Evolutionary conservation across 768 basidiomycete genomes (phyloP).

Genomic region (Cystofilobasidium ferigula): DNA sequence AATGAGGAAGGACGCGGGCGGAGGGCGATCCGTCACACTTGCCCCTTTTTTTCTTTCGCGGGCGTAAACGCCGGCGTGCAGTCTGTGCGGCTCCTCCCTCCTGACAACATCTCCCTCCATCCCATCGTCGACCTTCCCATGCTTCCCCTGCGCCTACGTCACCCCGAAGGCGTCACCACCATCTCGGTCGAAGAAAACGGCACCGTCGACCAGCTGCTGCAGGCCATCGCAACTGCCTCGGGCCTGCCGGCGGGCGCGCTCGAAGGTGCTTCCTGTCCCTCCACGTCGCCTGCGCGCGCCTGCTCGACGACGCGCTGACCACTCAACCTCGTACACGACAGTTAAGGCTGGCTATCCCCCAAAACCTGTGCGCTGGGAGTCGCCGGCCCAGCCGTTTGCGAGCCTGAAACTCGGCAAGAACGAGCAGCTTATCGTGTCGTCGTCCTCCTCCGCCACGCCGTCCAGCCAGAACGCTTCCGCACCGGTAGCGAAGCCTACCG

Average conservation of each 20-base stretch:
- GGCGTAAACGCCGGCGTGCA: too few relatives aligned
- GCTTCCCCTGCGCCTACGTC: slow-evolving; percentile 54
- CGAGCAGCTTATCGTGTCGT: slow-evolving; percentile 74
- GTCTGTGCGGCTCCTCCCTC: too few relatives aligned
- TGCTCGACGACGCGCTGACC: neutral
- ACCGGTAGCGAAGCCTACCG: neutral
- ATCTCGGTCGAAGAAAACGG: slow-evolving; percentile 55
- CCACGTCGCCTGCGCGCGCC: neutral
- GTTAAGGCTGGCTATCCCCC: slow-evolving; percentile 67
- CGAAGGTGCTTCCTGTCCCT: slow-evolving; percentile 49
- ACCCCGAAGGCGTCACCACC: slow-evolving; percentile 72
- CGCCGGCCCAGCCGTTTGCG: slow-evolving; percentile 58
- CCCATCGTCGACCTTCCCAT: too few relatives aligned
- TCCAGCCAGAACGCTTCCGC: neutral
- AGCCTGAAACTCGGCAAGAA: slow-evolving; percentile 65
- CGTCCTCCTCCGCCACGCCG: slow-evolving; percentile 21
- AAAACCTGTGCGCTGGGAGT: slow-evolving; percentile 52
- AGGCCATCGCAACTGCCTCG: slow-evolving; percentile 54
- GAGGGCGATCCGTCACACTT: too few relatives aligned
- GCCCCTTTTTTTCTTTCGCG: too few relatives aligned
- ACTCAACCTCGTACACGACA: slow-evolving; percentile 24
- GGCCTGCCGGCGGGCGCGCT: slow-evolving; percentile 67
- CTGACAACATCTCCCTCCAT: too few relatives aligned
- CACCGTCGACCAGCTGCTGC: slow-evolving; percentile 65
- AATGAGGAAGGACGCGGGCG: too few relatives aligned